phyloP scores from a whole-genome alignment of 2,329 filamentous ascomycete species.

The Botrytis paeoniae region DNA sequence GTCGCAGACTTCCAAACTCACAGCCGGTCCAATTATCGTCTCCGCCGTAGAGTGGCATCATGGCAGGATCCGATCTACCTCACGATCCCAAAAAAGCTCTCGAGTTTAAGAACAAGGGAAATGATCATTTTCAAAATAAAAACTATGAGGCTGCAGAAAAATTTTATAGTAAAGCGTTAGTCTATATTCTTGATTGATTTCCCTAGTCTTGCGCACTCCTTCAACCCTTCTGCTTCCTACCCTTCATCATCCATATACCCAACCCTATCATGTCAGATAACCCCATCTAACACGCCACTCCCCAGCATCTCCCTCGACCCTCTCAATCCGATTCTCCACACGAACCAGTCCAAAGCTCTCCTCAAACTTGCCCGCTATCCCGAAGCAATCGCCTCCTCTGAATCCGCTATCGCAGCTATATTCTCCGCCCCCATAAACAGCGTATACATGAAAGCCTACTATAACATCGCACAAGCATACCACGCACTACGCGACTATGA shows the following conservation, averaged over 20 bases:
- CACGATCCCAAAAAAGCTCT: slow-evolving; percentile 28
- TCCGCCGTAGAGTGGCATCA: slow-evolving; percentile 19
- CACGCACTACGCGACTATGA: slow-evolving; percentile 4
- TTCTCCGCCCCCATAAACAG: slow-evolving; percentile 26
- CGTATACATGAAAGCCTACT: slow-evolving; percentile 70
- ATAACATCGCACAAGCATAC: slow-evolving; percentile 75
- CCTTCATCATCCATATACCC: not conserved
- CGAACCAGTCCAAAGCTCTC: slow-evolving; percentile 82
- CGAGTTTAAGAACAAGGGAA: slow-evolving; percentile 36
- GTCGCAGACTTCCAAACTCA: not conserved
- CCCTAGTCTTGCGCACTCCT: not conserved
- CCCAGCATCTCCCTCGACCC: slow-evolving; percentile 73
- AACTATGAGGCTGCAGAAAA: slow-evolving; percentile 65
- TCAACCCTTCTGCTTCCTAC: not conserved
- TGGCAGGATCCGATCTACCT: slow-evolving; percentile 29
- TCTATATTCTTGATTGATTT: slow-evolving; percentile 22
- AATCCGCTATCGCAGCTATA: slow-evolving; percentile 59
- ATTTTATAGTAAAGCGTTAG: slow-evolving; percentile 69
- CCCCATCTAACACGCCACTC: not conserved
- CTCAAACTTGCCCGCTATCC: slow-evolving; percentile 72
- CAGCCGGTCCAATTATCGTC: not conserved
- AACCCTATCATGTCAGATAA: not conserved
- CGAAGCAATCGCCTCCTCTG: slow-evolving; percentile 73
- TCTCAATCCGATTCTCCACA: slow-evolving; percentile 75
- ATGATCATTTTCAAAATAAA: slow-evolving; percentile 58